Evolutionary conservation across 2,329 filamentous ascomycete species (phyloP).

Genomic region (Ciborinia camelliae): DNA sequence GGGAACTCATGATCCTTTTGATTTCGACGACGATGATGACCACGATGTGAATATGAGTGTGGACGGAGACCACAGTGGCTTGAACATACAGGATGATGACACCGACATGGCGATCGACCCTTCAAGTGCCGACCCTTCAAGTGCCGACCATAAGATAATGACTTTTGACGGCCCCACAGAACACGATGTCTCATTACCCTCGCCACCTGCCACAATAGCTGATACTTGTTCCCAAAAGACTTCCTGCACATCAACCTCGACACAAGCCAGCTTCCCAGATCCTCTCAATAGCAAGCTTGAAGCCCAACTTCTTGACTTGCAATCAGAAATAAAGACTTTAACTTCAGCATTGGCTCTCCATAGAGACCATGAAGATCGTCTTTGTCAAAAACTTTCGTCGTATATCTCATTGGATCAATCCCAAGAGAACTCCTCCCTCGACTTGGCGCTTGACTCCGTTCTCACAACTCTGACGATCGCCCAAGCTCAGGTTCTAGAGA

Average conservation of each 20-base stretch:
- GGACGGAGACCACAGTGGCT: constrained; percentile 25
- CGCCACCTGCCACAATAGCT: constrained; percentile 35
- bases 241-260: constrained; percentile 25
- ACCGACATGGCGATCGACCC: constrained; percentile 2
- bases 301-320: constrained; percentile 30
- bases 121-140: constrained; percentile 2
- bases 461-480: constrained; percentile 36
- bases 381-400: constrained; percentile 32
- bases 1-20: constrained; percentile 46
- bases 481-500: constrained; percentile 33
- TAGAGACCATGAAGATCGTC: constrained; percentile 31
- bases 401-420: constrained; percentile 31
- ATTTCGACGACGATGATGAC: constrained; percentile 31
- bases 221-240: constrained; percentile 32
- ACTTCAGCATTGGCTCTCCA: constrained; percentile 30
- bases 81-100: neutral
- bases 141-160: constrained; percentile 1
- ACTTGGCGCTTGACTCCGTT: constrained; percentile 35
- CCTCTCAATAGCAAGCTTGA: constrained; percentile 30
- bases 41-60: constrained; percentile 37
- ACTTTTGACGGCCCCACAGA: constrained; percentile 28
- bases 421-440: constrained; percentile 30
- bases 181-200: constrained; percentile 35
- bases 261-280: constrained; percentile 29
- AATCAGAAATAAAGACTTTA: constrained; percentile 31